Percentiles rank a stretch among this genome's conserved stretches.
phyloP scores from a whole-genome alignment of 1,284 basidiomycete species.

The Apiotrichum veenhuisii region DNA sequence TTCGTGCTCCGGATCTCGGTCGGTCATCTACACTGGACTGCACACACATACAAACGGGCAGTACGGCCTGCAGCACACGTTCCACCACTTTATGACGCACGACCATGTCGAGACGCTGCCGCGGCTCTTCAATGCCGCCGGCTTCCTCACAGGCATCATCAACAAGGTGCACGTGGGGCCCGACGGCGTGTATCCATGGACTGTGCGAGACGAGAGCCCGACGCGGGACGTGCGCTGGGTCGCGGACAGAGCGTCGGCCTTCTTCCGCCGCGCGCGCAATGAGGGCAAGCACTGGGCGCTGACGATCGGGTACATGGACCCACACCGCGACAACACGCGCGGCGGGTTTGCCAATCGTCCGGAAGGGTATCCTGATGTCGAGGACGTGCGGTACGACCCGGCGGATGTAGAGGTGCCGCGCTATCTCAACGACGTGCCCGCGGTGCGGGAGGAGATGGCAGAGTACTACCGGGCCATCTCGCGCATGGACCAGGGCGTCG shows the following conservation, averaged over 20 bases:
- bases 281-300: slow-evolving; percentile 21
- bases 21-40: slow-evolving; percentile 27
- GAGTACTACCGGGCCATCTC: slow-evolving; percentile 27
- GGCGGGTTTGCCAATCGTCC: slow-evolving; percentile 27
- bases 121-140: slow-evolving; percentile 22
- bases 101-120: slow-evolving; percentile 22
- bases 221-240: slow-evolving; percentile 22
- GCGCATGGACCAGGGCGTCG: slow-evolving; percentile 24
- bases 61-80: slow-evolving; percentile 22
- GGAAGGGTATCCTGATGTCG: too few relatives aligned
- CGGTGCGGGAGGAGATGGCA: slow-evolving; percentile 17
- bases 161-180: slow-evolving; percentile 28
- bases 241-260: slow-evolving; percentile 20
- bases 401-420: slow-evolving; percentile 17
- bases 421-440: slow-evolving; percentile 20
- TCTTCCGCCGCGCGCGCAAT: slow-evolving; percentile 15
- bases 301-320: slow-evolving; percentile 24
- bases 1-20: slow-evolving; percentile 23
- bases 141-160: slow-evolving; percentile 23
- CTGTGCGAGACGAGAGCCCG: slow-evolving; percentile 10
- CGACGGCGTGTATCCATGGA: slow-evolving; percentile 22
- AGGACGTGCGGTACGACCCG: slow-evolving; percentile 7
- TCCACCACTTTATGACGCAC: slow-evolving; percentile 22
- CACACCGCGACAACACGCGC: slow-evolving; percentile 24
- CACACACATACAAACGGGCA: slow-evolving; percentile 30